These are phyloP conservation scores for Cladophialophora carrionii DNA, from an alignment of 2,329 filamentous ascomycete genomes.

Conservation along the genomic window DNA sequence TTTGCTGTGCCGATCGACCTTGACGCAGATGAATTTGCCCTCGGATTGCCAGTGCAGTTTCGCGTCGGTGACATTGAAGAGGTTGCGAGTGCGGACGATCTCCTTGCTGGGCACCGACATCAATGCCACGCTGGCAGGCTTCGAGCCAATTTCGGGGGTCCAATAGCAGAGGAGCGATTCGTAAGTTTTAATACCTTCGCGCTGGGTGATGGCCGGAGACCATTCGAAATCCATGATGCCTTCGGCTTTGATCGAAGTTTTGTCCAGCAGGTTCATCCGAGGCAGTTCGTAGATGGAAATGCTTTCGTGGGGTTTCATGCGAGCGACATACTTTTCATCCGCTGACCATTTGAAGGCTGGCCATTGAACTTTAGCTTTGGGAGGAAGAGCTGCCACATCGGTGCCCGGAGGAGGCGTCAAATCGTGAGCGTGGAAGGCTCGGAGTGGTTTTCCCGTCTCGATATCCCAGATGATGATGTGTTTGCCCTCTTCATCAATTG, in stretches of 20 bases:
- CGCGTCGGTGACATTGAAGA: conserved; percentile 96
- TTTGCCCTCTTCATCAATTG: conserved; percentile 94
- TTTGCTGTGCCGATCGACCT: conserved; percentile 98
- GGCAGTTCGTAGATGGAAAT: conserved; percentile 92
- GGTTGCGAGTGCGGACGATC: conserved; percentile 88
- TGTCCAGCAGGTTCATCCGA: conserved; percentile 85
- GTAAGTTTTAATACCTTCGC: conserved; percentile 85
- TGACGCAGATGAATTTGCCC: conserved; percentile 90
- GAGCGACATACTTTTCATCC: conserved; percentile 94
- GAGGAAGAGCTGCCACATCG: conserved; percentile 64
- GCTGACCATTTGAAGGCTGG: conserved; percentile 99
- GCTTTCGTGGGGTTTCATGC: conserved; percentile 82
- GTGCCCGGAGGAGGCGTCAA: conserved; percentile 60
- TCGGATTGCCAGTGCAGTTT: conserved; percentile 99
- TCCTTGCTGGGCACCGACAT: conserved; percentile 97
- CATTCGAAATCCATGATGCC: conserved; percentile 98
- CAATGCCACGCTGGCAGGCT: conserved; percentile 92
- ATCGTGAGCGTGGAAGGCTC: conserved; percentile 92
- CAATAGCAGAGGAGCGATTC: conserved; percentile 98
- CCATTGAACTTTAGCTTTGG: conserved; percentile 95
- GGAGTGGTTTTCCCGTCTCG: conserved; percentile 81
- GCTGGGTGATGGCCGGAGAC: conserved; percentile 79
- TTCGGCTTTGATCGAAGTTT: conserved; percentile 92
- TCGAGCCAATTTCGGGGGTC: conserved; percentile 97
- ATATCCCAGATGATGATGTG: conserved; percentile 99